Percentiles rank a stretch among this genome's conserved stretches.
Evolutionary conservation across 495 filamentous ascomycete species (phyloP).

Genomic region (Polyplosphaeria fusca): DNA sequence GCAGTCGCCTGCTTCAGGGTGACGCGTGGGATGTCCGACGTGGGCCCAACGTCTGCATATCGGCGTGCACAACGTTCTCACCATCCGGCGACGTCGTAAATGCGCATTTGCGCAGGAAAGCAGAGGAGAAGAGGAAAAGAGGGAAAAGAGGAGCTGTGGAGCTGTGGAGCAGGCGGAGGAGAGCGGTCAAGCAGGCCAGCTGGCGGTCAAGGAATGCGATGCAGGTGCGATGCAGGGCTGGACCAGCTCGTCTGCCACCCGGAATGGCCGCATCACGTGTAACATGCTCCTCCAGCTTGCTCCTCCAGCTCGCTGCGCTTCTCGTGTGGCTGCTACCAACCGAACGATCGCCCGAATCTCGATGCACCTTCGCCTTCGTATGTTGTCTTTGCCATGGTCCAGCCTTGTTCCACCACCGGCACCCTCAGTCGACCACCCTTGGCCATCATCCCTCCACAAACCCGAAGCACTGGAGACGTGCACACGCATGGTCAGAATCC

Average conservation of each 20-base stretch:
- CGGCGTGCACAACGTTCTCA: not conserved
- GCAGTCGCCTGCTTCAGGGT: not conserved
- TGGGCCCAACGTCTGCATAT: too few relatives aligned
- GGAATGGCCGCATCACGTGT: not conserved
- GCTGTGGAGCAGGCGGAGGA: not conserved
- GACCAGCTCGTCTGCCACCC: not conserved
- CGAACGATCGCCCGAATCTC: not conserved
- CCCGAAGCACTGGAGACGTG: too few relatives aligned
- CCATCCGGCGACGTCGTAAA: not conserved
- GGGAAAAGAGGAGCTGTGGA: not conserved
- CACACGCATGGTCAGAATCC: too few relatives aligned
- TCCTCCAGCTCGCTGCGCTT: too few relatives aligned
- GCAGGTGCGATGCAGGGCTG: not conserved
- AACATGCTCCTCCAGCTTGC: not conserved
- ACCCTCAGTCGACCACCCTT: too few relatives aligned
- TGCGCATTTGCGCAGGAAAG: not conserved
- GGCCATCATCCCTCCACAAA: too few relatives aligned
- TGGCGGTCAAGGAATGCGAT: slow-evolving; percentile 11
- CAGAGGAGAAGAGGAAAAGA: too few relatives aligned
- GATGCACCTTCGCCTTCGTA: not conserved
- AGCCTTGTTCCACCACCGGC: too few relatives aligned
- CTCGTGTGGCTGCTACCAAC: not conserved
- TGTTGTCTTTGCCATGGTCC: too few relatives aligned
- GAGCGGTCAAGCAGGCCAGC: not conserved
- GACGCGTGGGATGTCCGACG: not conserved